Evolutionary conservation across 2,329 filamentous ascomycete genomes (phyloP).

Genomic region (Raffaelea deltoideospora): DNA sequence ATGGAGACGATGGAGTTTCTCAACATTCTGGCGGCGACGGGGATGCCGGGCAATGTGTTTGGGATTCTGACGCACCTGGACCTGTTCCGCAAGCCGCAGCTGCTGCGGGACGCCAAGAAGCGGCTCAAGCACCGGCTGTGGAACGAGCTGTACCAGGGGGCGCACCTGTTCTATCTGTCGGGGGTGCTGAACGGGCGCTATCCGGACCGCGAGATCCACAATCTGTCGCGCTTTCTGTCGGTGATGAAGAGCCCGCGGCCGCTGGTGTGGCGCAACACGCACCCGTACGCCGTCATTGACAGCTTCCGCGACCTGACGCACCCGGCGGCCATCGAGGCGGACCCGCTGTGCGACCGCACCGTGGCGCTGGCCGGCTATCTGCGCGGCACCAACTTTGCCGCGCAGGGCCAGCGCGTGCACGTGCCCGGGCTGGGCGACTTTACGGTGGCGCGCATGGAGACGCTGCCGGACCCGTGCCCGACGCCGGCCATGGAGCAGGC

Average conservation of each 20-base stretch:
- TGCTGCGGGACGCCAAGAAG: constrained; percentile 89
- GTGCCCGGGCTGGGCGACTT: constrained; percentile 87
- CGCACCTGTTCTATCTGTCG: constrained; percentile 91
- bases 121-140: constrained; percentile 88
- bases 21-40: constrained; percentile 81
- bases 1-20: constrained; percentile 99
- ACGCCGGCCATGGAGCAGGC: constrained; percentile 85
- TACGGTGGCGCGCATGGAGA: constrained; percentile 68
- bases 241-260: constrained; percentile 99
- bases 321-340: constrained; percentile 76
- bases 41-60: constrained; percentile 98
- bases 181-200: constrained; percentile 95
- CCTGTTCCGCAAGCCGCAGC: constrained; percentile 85
- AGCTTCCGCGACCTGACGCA: constrained; percentile 92
- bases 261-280: constrained; percentile 90
- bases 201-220: constrained; percentile 91
- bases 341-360: constrained; percentile 79
- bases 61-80: constrained; percentile 94
- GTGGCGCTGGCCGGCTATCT: constrained; percentile 88
- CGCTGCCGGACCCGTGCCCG: constrained; percentile 84
- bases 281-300: constrained; percentile 87
- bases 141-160: constrained; percentile 93
- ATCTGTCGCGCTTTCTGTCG: constrained; percentile 83
- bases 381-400: constrained; percentile 84
- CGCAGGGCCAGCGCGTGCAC: constrained; percentile 73